phyloP scores from a whole-genome alignment of 768 basidiomycete genomes.

The Auriscalpium orientale region DNA sequence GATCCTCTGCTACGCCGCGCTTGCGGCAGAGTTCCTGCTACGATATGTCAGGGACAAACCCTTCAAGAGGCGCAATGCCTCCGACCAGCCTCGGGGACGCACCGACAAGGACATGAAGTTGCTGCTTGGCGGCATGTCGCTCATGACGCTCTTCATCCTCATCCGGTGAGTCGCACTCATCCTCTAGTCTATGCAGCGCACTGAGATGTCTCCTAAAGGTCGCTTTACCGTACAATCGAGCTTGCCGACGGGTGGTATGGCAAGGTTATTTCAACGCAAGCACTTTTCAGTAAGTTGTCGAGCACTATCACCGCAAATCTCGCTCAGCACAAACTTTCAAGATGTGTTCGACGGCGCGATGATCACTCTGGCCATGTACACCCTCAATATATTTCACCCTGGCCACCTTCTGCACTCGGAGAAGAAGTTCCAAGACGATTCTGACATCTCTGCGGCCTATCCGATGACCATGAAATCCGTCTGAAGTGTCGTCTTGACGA shows the following conservation, averaged over 20 bases:
- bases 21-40: slow-evolving; percentile 6
- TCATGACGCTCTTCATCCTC: slow-evolving; percentile 9
- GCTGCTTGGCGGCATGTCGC: slow-evolving; percentile 4
- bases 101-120: not conserved
- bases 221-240: slow-evolving; percentile 8
- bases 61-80: not conserved
- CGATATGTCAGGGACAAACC: slow-evolving; percentile 4
- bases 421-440: too few species aligned
- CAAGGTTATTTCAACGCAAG: slow-evolving; percentile 5
- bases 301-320: not conserved
- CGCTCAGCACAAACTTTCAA: not conserved
- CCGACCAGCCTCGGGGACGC: not conserved
- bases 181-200: not conserved
- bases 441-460: too few species aligned
- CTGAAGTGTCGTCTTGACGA: too few species aligned
- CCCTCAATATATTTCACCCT: slow-evolving; percentile 8
- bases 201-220: not conserved
- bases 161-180: not conserved
- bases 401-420: not conserved
- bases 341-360: slow-evolving; percentile 10
- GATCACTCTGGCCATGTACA: slow-evolving; percentile 9
- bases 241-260: slow-evolving; percentile 7
- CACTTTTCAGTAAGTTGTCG: slow-evolving; percentile 5
- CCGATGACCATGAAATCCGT: too few species aligned
- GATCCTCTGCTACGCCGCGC: slow-evolving; percentile 3